These are phyloP conservation scores for Cladosporium sp. DNA, from an alignment of 2,329 filamentous ascomycete species.

Conservation along the genomic window DNA sequence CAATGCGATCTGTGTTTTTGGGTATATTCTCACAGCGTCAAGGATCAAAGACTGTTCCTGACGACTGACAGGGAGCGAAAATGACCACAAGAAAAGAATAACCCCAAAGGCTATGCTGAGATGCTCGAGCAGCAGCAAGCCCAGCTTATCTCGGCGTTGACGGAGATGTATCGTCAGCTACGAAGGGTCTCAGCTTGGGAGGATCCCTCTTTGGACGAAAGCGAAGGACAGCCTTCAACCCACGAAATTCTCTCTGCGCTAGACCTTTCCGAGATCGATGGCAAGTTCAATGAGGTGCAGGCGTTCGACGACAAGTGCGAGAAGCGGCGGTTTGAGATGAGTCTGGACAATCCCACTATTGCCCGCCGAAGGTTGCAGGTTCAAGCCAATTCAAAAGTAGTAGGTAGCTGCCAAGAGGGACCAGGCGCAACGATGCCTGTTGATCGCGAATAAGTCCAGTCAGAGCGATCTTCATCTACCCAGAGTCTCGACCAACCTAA, in stretches of 20 bases:
- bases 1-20: slow-evolving; percentile 65
- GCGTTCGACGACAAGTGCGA: slow-evolving; percentile 60
- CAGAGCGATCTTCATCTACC: slow-evolving; percentile 34
- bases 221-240: slow-evolving; percentile 59
- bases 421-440: slow-evolving; percentile 31
- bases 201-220: slow-evolving; percentile 53
- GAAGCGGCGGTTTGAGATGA: slow-evolving; percentile 56
- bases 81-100: slow-evolving; percentile 66
- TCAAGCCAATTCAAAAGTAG: slow-evolving; percentile 59
- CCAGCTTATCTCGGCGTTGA: slow-evolving; percentile 61
- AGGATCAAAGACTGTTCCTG: not conserved
- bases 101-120: slow-evolving; percentile 68
- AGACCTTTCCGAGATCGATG: slow-evolving; percentile 55
- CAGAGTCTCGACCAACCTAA: slow-evolving; percentile 31
- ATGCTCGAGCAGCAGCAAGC: slow-evolving; percentile 67
- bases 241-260: slow-evolving; percentile 64
- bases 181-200: slow-evolving; percentile 57
- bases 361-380: slow-evolving; percentile 52
- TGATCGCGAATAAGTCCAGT: slow-evolving; percentile 34
- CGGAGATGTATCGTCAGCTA: slow-evolving; percentile 59
- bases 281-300: slow-evolving; percentile 46
- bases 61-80: slow-evolving; percentile 51
- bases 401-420: slow-evolving; percentile 47
- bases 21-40: slow-evolving; percentile 32
- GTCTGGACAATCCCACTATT: slow-evolving; percentile 53